These are phyloP conservation scores for Teratosphaeriaceae sp. DNA, from an alignment of 2,329 filamentous ascomycete genomes.

Conservation along the genomic window DNA sequence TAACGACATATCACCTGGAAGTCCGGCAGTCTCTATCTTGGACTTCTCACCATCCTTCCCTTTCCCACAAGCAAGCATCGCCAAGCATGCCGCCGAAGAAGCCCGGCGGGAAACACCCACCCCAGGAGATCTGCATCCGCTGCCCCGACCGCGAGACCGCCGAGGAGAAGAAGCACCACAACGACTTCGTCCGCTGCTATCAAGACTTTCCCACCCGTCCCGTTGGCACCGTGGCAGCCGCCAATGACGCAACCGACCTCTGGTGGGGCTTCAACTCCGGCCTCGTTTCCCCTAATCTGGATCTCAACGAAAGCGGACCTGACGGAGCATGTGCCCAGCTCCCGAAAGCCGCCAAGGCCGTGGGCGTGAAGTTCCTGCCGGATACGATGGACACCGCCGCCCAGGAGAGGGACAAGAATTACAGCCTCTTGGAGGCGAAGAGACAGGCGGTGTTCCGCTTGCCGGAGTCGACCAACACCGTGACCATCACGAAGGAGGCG, in stretches of 20 bases:
- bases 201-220: neutral
- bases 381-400: neutral
- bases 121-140: neutral
- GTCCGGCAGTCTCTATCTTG: too few species aligned
- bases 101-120: neutral
- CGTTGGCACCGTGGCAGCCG: neutral
- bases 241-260: neutral
- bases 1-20: too few species aligned
- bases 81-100: neutral
- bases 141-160: neutral
- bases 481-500: neutral
- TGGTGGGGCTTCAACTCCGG: slow-evolving; percentile 2
- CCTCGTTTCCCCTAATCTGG: neutral
- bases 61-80: neutral
- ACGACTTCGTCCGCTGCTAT: neutral
- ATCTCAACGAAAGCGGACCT: neutral
- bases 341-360: neutral
- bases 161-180: neutral
- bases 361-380: neutral
- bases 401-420: neutral
- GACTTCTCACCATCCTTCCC: too few species aligned
- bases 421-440: neutral
- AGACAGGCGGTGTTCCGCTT: neutral
- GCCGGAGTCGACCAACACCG: neutral
- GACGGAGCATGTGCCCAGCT: neutral